A percentile compares a stretch with the other conserved stretches of the same genome.
These are phyloP conservation scores for Paramecium caudatum DNA, from an alignment of 73 alveolate genomes.

Conservation along the genomic window DNA sequence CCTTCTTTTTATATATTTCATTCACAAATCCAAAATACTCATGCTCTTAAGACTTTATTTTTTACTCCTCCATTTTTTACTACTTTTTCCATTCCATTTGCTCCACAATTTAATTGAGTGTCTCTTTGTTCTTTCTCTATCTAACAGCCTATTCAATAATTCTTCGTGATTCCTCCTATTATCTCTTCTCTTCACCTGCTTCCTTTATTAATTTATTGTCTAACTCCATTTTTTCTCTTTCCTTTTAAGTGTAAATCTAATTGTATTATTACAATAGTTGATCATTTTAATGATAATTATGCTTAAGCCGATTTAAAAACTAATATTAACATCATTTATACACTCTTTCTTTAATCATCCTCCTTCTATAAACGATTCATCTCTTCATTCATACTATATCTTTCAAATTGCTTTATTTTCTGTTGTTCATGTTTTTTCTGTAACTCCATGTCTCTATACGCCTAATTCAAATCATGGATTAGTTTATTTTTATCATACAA, in stretches of 20 bases:
- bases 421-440: not conserved
- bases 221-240: not conserved
- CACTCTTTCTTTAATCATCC: constrained; percentile 2
- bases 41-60: not conserved
- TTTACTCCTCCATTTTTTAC: not conserved
- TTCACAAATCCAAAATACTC: constrained; percentile 22
- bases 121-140: not conserved
- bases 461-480: not conserved
- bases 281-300: constrained; percentile 10
- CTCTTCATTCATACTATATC: not conserved
- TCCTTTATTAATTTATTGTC: constrained; percentile 18
- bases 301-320: not conserved
- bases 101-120: not conserved
- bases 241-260: not conserved
- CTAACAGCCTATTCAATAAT: constrained; percentile 3
- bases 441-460: constrained; percentile 23
- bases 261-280: constrained; percentile 12
- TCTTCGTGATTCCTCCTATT: not conserved
- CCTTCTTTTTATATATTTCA: not conserved
- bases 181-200: constrained; percentile 28
- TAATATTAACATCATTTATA: not conserved
- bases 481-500: not conserved
- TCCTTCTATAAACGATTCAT: not conserved
- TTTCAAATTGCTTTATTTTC: not conserved
- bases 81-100: not conserved